Conservation (phyloP, 192 early-diverging fungal species). For the Backusella tuberculispora region DNA sequence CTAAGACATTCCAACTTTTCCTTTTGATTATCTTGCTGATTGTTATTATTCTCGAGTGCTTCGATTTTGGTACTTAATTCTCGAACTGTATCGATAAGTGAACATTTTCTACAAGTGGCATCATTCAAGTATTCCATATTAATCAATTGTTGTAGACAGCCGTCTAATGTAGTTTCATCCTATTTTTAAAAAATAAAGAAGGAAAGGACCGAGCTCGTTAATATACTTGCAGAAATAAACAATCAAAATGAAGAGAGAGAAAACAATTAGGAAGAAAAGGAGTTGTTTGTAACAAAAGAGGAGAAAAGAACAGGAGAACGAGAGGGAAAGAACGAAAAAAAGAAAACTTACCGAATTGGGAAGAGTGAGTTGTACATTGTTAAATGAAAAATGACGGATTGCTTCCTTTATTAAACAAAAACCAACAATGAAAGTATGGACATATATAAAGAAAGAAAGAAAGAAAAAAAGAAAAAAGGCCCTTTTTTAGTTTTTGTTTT, state of each 20-base stretch:
- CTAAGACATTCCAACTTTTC: constrained; percentile 30
- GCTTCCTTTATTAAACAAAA: constrained; percentile 51
- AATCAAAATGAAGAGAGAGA: background rate
- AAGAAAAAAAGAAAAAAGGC: too few species aligned
- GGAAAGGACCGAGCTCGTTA: background rate
- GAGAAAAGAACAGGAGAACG: background rate
- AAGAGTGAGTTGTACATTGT: constrained; percentile 72
- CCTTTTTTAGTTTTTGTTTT: background rate
- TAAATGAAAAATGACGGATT: constrained; percentile 80
- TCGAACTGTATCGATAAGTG: constrained; percentile 52
- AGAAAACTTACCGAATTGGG: constrained; percentile 45
- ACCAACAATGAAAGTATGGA: background rate
- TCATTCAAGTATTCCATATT: constrained; percentile 68
- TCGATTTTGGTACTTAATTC: background rate
- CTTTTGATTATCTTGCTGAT: background rate
- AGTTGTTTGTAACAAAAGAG: background rate
- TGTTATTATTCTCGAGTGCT: constrained; percentile 7
- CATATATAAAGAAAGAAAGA: background rate
- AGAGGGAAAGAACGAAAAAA: background rate
- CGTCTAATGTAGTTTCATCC: constrained; percentile 55
- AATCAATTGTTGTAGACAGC: constrained; percentile 57
- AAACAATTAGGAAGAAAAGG: background rate
- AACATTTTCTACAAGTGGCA: constrained; percentile 69
- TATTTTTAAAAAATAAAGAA: constrained; percentile 18
- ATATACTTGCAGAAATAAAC: background rate